Evolutionary conservation across 352 stramenopile species (phyloP), one percentile per base, ranked within the genome.

Genomic region (Globisporangium cederbergense): DNA sequence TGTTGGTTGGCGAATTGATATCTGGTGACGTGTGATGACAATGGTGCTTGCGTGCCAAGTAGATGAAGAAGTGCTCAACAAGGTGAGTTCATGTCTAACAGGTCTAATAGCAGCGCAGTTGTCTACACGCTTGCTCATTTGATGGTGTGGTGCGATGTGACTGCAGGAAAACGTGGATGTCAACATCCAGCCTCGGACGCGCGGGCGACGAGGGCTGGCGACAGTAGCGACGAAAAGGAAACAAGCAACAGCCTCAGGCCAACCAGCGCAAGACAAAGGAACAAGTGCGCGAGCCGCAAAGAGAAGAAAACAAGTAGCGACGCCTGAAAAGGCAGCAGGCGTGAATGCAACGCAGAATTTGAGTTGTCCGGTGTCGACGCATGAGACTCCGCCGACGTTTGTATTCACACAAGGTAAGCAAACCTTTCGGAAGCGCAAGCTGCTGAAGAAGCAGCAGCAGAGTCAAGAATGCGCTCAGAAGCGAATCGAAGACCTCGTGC

Each of bases 371-470:
- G 25, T 4, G 14, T 16, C 38, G 14, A 22, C 40, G 11, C 70
- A 76, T 60, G 82, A 89, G 59, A 84, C 80, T 0, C 75, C 82
- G 13, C 80, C 82, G 13, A 60, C 66, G 14, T 91, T 91, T 62
- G 58, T 52, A 3, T 89, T 83, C 55, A 81, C 76, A 25, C 58
- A 74, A 49, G 58, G 64, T 14, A 86, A 78, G 51, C 79, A 79
- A 20, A 62, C 67, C 4, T 83, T 89, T 53, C 71, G 75, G 20
- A 73, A 83, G 60, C 71, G 78, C 32, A 81, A 80, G 51, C 20
- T 46, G 9, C 25, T 53, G 2, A 64, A 76, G 47, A 34, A 81
- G 54, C 62, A 63, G 16, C 68, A 70, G 28, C 58, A 60, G 18
- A 59, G 78, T n/a, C 62, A 84, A 8, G 65, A 81, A 40, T 58